phyloP scores from a whole-genome alignment of 805 yeast genomes.

The Candida germanica region DNA sequence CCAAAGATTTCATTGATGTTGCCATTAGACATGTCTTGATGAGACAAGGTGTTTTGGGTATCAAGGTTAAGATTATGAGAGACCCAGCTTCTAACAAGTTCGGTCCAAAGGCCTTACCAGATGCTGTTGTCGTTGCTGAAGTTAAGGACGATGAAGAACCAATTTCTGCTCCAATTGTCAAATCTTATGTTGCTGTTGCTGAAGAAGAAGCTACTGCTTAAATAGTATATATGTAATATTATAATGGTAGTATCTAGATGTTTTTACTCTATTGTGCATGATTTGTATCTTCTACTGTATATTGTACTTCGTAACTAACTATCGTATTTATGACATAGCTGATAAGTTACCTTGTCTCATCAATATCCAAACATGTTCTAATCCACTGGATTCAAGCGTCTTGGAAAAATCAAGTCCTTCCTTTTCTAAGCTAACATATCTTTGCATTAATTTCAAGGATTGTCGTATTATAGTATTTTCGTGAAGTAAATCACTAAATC shows the following conservation, averaged over 20 bases:
- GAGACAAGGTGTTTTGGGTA: slow-evolving; percentile 99
- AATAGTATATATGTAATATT: slow-evolving; percentile 1
- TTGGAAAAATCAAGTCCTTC: slow-evolving; percentile 2
- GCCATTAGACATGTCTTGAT: slow-evolving; percentile 99
- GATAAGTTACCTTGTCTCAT: slow-evolving; percentile 1
- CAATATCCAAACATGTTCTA: slow-evolving; percentile 2
- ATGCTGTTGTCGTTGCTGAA: slow-evolving; percentile 86
- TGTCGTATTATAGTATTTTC: neutral
- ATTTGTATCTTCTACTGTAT: neutral
- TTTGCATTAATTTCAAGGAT: slow-evolving; percentile 5
- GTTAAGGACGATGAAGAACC: slow-evolving; percentile 89
- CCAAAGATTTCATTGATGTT: slow-evolving; percentile 94
- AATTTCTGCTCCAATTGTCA: slow-evolving; percentile 77
- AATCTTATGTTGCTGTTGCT: slow-evolving; percentile 55
- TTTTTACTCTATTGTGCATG: neutral
- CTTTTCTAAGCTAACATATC: slow-evolving; percentile 1
- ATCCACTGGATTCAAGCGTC: neutral
- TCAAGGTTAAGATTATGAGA: slow-evolving; percentile 99
- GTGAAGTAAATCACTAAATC: neutral
- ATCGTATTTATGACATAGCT: neutral
- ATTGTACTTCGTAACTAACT: slow-evolving; percentile 1
- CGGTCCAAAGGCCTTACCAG: slow-evolving; percentile 94
- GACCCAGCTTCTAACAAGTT: slow-evolving; percentile 85
- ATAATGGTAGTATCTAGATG: too few species aligned
- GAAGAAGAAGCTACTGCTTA: slow-evolving; percentile 24